Conservation (phyloP, 163 green algal species). For the Volvox carteri region DNA sequence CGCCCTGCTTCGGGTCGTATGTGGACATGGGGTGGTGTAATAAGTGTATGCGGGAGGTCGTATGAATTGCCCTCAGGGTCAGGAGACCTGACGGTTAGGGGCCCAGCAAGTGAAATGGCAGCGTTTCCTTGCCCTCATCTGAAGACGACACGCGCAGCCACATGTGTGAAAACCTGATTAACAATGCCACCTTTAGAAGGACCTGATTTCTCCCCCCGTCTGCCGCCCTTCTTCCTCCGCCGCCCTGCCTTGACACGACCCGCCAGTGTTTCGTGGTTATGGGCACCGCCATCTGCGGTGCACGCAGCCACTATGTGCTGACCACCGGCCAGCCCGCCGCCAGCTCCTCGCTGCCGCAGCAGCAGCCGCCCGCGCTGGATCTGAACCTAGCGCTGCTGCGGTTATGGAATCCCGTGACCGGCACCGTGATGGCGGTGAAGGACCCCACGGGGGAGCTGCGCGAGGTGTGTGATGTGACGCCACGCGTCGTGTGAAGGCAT, state of each 20-base stretch:
- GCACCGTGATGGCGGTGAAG: conserved; percentile 57
- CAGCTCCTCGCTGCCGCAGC: conserved; percentile 21
- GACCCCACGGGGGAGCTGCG: conserved; percentile 71
- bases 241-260: not conserved
- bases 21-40: no score
- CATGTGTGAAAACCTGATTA: no score
- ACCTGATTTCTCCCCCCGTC: no score
- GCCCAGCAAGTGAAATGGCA: no score
- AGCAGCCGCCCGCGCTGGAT: conserved; percentile 10
- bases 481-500: no score
- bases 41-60: no score
- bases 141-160: no score
- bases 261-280: conserved; percentile 71
- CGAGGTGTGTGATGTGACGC: conserved; percentile 72
- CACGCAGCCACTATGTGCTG: conserved; percentile 67
- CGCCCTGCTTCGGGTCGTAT: no score
- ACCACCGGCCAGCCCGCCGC: conserved; percentile 67
- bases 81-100: no score
- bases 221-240: not conserved
- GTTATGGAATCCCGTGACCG: conserved; percentile 77
- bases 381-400: conserved; percentile 63
- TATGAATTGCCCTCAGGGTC: no score
- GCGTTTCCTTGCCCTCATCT: no score
- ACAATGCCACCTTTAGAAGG: no score
- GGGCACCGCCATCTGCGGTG: conserved; percentile 64